These are phyloP conservation scores for Russula sp. DNA, from an alignment of 768 basidiomycete species.

Conservation along the genomic window DNA sequence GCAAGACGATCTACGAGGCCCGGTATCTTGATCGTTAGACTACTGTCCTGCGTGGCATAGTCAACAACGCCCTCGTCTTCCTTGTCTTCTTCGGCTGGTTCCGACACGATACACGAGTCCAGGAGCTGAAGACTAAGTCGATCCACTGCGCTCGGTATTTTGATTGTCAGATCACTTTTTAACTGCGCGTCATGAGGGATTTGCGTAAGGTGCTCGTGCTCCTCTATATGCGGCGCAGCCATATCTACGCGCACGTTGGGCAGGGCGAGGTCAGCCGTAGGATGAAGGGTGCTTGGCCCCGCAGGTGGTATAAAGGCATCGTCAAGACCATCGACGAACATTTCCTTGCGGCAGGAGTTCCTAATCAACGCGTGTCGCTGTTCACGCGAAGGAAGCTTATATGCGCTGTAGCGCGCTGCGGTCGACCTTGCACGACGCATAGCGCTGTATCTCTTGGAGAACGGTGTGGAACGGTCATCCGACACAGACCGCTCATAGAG, in stretches of 20 bases:
- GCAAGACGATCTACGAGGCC: conserved; percentile 21
- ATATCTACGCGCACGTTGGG: neutral
- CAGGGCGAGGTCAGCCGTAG: conserved; percentile 1
- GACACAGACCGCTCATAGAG: neutral
- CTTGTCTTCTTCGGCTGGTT: neutral
- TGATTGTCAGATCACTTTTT: conserved; percentile 8
- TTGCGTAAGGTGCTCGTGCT: neutral
- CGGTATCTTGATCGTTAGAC: conserved; percentile 20
- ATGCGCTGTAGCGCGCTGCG: conserved; percentile 8
- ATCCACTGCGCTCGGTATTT: conserved; percentile 17
- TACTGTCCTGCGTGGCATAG: neutral
- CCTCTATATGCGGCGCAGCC: neutral
- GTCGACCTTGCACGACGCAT: conserved; percentile 8
- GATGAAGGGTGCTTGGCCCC: neutral
- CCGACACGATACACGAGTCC: conserved; percentile 3
- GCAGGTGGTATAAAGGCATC: neutral
- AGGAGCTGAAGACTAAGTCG: conserved; percentile 16
- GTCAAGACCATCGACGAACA: conserved; percentile 1
- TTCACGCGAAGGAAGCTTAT: conserved; percentile 13
- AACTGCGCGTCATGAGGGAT: neutral
- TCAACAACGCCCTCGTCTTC: conserved; percentile 1
- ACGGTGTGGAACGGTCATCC: neutral
- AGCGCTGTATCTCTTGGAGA: neutral
- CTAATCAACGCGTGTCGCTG: conserved; percentile 14
- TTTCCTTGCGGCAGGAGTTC: neutral